Evolutionary conservation across 164 flowering plant species (phyloP), one percentile per base, ranked within the genome.

Genomic region (Nelumbo lutea): DNA sequence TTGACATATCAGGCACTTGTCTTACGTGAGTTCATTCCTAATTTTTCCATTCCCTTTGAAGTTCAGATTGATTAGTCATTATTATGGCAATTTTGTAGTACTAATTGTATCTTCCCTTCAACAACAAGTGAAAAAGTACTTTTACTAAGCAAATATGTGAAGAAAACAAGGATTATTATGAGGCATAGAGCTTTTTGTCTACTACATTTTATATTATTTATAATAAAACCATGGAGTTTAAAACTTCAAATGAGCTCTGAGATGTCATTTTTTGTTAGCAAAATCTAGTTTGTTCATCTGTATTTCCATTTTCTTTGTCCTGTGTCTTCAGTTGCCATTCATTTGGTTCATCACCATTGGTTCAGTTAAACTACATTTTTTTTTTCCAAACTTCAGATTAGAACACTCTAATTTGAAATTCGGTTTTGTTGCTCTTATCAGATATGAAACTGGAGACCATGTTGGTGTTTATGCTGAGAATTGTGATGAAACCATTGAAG

Each of bases 381-480:
- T 27, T 27, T 27, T 27, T 27, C 27, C 27, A 27, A 27, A 27
- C 27, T 27, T 27, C 27, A 27, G 27, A 27, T 27, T 27, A 27
- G 27, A 27, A 27, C 27, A 27, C 27, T 27, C 27, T 27, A 27
- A 27, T 27, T 27, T 27, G 27, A 27, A 27, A 27, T 27, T 27
- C 27, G 27, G 27, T 27, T 27, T 27, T 27, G 27, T 27, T 27
- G 27, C 27, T 69, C 46, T 67, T 59, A 47, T 64, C 79, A 94
- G 97, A 62, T 94, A 94, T 81, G 97, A 88, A 81, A 90, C 97
- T 59, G 97, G 98, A 62, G 98, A 94, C 62, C 98, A 91, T 79
- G 93, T 91, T 50, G 98, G 97, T 69, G 90, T 94, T 48, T 91
- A 79, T 77, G 85, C 83, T 73, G 92, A 88, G 70, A 94, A 94